Percentiles rank a stretch among this genome's conserved stretches.
Conservation (phyloP, 306 rosid species). For the Malus asiatica region DNA sequence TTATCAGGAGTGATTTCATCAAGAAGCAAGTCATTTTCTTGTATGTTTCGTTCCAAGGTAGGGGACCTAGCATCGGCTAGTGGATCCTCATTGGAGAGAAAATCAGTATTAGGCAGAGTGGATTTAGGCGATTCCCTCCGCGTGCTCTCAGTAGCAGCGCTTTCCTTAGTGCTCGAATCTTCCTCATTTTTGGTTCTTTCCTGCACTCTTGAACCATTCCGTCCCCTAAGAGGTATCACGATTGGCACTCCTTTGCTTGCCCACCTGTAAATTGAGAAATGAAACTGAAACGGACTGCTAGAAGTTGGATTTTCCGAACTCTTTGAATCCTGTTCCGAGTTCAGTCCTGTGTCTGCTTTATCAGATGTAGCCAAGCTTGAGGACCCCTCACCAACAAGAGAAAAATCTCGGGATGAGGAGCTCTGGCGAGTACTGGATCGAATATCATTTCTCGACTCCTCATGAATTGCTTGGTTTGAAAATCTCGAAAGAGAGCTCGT, state of each 20-base stretch:
- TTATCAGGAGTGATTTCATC: slow-evolving; percentile 7
- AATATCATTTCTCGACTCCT: slow-evolving; percentile 25
- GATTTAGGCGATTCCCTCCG: slow-evolving; percentile 19
- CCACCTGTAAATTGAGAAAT: slow-evolving; percentile 96
- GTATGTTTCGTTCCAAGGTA: slow-evolving; percentile 14
- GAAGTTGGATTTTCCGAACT: slow-evolving; percentile 26
- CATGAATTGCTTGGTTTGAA: slow-evolving; percentile 36
- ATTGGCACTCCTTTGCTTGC: slow-evolving; percentile 77
- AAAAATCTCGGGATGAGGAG: slow-evolving; percentile 31
- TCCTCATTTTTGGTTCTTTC: slow-evolving; percentile 31
- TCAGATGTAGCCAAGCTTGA: slow-evolving; percentile 24
- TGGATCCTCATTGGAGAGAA: slow-evolving; percentile 7
- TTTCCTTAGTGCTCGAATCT: slow-evolving; percentile 33
- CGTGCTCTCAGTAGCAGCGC: slow-evolving; percentile 19
- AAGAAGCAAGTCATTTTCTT: slow-evolving; percentile 26
- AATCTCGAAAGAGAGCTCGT: slow-evolving; percentile 41
- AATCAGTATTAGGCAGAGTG: slow-evolving; percentile 7
- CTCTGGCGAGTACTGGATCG: slow-evolving; percentile 26
- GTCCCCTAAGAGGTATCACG: slow-evolving; percentile 51
- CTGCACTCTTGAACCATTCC: slow-evolving; percentile 40
- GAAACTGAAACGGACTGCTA: slow-evolving; percentile 57
- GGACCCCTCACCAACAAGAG: slow-evolving; percentile 11
- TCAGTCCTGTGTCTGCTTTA: slow-evolving; percentile 28
- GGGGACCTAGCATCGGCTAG: slow-evolving; percentile 1
- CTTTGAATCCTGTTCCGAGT: slow-evolving; percentile 27